Conservation (phyloP, 208 protist genomes). For the Trypanosoma melophagium region DNA sequence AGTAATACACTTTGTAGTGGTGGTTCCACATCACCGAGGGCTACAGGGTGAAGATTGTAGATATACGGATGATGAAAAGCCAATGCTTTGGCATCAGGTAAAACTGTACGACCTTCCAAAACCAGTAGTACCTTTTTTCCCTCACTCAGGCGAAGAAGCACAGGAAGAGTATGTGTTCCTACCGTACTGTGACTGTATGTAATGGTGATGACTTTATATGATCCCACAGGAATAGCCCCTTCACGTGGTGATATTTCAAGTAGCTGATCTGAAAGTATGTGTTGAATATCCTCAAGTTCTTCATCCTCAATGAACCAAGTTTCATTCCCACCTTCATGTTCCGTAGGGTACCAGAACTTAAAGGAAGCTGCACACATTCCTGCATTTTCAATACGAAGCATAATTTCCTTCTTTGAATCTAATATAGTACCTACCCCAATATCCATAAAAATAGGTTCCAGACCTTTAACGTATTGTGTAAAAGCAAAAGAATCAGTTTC, state of each 20-base stretch:
- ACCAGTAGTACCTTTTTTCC: constrained; percentile 82
- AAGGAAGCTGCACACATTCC: constrained; percentile 70
- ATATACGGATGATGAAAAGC: constrained; percentile 57
- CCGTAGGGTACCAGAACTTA: constrained; percentile 76
- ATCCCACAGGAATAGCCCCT: constrained; percentile 63
- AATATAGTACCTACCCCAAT: constrained; percentile 59
- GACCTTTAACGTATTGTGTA: constrained; percentile 65
- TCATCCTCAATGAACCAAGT: constrained; percentile 84
- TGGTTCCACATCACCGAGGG: constrained; percentile 85
- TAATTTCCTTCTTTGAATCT: constrained; percentile 34
- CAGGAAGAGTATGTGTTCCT: constrained; percentile 77
- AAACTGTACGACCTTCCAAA: constrained; percentile 82
- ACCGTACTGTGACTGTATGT: constrained; percentile 59
- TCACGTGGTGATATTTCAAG: constrained; percentile 65
- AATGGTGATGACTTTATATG: constrained; percentile 53
- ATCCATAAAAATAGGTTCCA: constrained; percentile 77
- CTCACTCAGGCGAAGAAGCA: constrained; percentile 70
- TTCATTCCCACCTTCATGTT: constrained; percentile 81
- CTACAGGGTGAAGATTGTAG: constrained; percentile 79
- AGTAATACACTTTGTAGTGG: constrained; percentile 78
- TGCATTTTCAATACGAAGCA: constrained; percentile 76
- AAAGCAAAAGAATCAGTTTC: constrained; percentile 67
- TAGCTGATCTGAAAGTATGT: constrained; percentile 66
- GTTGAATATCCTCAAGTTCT: constrained; percentile 64
- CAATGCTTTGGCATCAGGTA: constrained; percentile 46